Base-by-base conservation (phyloP, 2,329 filamentous ascomycete species). In the Colletotrichum camelliae region DNA sequence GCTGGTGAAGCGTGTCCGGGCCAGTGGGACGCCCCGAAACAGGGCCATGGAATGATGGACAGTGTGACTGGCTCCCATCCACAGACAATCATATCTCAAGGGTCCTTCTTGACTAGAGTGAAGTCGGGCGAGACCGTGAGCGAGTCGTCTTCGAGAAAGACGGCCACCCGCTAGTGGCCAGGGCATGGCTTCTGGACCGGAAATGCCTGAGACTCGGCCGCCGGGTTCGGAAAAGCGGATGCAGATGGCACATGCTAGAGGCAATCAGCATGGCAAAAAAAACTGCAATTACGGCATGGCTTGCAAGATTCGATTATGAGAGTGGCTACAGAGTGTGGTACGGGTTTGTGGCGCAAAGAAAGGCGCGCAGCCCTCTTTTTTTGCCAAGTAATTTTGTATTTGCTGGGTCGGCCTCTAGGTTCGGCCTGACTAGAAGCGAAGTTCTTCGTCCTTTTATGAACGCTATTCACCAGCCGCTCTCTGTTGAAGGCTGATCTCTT, bases 401-500 rank as follows among this genome's bases (percentile, higher is more conserved):
- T 65, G 58, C 37, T 69, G 74, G 74, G 48, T 48, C 43, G 73
- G 48, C 68, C 35, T 27, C 37, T 43, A 18, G 35, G 35, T 16
- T 43, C 35, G 61, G 61, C 61, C 64, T 65, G 70, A 68, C 70
- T 76, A 74, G 65, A 74, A 74, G 70, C 60, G 37, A 65, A 69
- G 16, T 57, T 62, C 39, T 55, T 58, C 35, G 31, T 69, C 21
- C 58, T 39, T 21, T 29, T 48, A 18, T 48, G 21, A 68, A 39
- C 65, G 29, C 39, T 65, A 69, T 65, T 65, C 70, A 65, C 35
- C 58, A 76, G 70, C 74, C 74, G 64, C 66, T 69, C 70, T 74
- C 43, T 76, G 74, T 76, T 76, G 74, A 76, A 76, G 74, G 74
- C 74, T 76, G 74, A 65, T 69, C n/a, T 76, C 33, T 69, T 72